Percentiles rank a stretch among this genome's conserved stretches.
These are phyloP conservation scores for Aphanomyces cochlioides DNA, from an alignment of 352 stramenopile species.

Conservation along the genomic window DNA sequence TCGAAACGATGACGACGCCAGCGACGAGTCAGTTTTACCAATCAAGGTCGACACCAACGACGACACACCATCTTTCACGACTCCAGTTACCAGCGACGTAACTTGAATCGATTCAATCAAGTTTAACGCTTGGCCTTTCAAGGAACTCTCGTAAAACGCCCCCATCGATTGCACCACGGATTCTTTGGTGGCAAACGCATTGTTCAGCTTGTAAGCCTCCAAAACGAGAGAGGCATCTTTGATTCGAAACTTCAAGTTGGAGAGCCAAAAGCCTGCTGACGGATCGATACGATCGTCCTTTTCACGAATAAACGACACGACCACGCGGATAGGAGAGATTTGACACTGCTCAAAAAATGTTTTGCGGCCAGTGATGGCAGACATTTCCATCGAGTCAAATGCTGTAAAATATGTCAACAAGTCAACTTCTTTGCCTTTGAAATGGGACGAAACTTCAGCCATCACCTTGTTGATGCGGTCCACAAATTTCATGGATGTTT, in stretches of 20 bases:
- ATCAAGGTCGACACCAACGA: constrained; percentile 76
- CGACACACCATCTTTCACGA: constrained; percentile 69
- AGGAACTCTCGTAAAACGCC: constrained; percentile 73
- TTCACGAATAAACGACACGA: constrained; percentile 74
- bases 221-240: constrained; percentile 79
- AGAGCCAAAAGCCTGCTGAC: constrained; percentile 64
- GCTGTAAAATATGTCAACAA: constrained; percentile 67
- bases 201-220: constrained; percentile 55
- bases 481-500: constrained; percentile 78
- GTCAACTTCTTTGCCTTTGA: constrained; percentile 55
- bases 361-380: constrained; percentile 70
- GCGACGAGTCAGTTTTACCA: constrained; percentile 67
- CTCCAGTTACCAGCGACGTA: constrained; percentile 77
- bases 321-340: constrained; percentile 64
- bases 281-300: constrained; percentile 45
- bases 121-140: constrained; percentile 76
- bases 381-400: constrained; percentile 42
- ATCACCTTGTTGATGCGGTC: constrained; percentile 58
- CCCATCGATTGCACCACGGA: constrained; percentile 58
- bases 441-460: constrained; percentile 63
- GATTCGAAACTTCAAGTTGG: constrained; percentile 82
- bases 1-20: constrained; percentile 43
- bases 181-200: constrained; percentile 72
- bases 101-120: constrained; percentile 84
- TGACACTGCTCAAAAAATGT: constrained; percentile 67